Evolutionary conservation across 805 yeast species (phyloP).

Genomic region (Nakazawaea molendinolei): DNA sequence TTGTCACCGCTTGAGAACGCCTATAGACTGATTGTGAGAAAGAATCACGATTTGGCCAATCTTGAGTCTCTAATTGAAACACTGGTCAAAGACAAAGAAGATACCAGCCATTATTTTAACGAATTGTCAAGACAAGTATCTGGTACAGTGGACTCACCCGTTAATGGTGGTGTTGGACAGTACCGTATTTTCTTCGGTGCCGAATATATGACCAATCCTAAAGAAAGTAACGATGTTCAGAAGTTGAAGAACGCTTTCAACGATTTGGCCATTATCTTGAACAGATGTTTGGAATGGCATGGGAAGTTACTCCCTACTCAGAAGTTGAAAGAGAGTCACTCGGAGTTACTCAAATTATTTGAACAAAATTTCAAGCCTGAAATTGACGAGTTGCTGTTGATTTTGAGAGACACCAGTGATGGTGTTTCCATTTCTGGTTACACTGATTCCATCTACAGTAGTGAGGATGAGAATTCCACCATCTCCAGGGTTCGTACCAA

Average conservation of each 20-base stretch:
- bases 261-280: conserved; percentile 60
- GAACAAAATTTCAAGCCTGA: conserved; percentile 63
- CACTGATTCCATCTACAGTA: conserved; percentile 13
- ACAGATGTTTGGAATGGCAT: conserved; percentile 63
- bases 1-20: conserved; percentile 87
- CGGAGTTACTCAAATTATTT: conserved; percentile 56
- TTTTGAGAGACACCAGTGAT: conserved; percentile 9
- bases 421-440: conserved; percentile 5
- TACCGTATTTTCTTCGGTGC: conserved; percentile 62
- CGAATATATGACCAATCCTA: conserved; percentile 21
- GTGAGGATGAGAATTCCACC: conserved; percentile 17
- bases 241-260: conserved; percentile 46
- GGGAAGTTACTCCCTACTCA: conserved; percentile 49
- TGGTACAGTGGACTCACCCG: conserved; percentile 89
- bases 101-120: conserved; percentile 41
- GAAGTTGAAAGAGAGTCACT: conserved; percentile 55
- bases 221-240: conserved; percentile 18
- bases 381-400: conserved; percentile 35
- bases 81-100: conserved; percentile 45
- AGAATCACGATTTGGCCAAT: conserved; percentile 67
- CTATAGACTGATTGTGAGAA: conserved; percentile 53
- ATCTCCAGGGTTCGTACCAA: conserved; percentile 18
- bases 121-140: conserved; percentile 66
- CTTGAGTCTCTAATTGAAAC: conserved; percentile 54
- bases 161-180: conserved; percentile 87